Conservation (phyloP, 306 rosid genomes). For the Citrullus mucosospermus region DNA sequence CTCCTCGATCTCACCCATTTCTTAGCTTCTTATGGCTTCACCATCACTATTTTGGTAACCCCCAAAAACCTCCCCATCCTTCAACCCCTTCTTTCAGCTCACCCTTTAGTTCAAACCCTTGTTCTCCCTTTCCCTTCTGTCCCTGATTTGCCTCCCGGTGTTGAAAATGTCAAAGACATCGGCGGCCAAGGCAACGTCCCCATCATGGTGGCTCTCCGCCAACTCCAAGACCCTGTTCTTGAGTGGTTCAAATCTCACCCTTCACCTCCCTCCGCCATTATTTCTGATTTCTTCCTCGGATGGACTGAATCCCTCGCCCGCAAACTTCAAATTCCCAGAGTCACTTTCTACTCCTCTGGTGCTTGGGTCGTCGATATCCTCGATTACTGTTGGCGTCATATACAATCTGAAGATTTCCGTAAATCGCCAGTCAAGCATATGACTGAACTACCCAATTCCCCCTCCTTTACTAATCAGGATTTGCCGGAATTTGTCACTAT, state of each 20-base stretch:
- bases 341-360: constrained; percentile 15
- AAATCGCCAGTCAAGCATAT: constrained; percentile 5
- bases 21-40: constrained; percentile 17
- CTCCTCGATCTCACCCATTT: constrained; percentile 44
- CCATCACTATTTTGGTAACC: constrained; percentile 40
- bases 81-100: constrained; percentile 32
- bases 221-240: constrained; percentile 19
- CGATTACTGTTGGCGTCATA: constrained; percentile 14
- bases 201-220: constrained; percentile 16
- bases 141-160: constrained; percentile 34
- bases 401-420: background rate
- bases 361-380: constrained; percentile 6
- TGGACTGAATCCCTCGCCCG: constrained; percentile 20
- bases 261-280: constrained; percentile 31
- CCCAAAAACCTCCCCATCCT: constrained; percentile 46
- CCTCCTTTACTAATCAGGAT: constrained; percentile 31
- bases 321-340: constrained; percentile 19
- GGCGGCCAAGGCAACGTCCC: constrained; percentile 36
- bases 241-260: constrained; percentile 33
- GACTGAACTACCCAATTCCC: constrained; percentile 17
- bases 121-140: constrained; percentile 47
- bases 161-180: constrained; percentile 35
- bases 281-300: constrained; percentile 47
- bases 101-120: constrained; percentile 24
- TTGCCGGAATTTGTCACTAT: constrained; percentile 18